Evolutionary conservation across 1,139 yeast species (phyloP).

Genomic region (Debaryomyces nepalensis): DNA sequence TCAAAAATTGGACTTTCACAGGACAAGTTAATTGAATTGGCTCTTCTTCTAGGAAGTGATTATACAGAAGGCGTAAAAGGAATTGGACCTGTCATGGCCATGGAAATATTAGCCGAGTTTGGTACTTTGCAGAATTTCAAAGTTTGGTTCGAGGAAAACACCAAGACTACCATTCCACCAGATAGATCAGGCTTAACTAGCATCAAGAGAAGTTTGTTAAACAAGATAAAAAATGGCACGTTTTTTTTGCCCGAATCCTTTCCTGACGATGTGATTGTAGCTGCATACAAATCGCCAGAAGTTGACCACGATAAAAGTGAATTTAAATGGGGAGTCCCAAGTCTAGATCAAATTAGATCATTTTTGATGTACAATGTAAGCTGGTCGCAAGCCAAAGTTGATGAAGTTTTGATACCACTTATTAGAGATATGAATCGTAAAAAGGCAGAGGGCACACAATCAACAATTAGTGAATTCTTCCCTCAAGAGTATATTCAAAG

Average conservation of each 20-base stretch:
- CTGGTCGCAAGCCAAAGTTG: conserved; percentile 79
- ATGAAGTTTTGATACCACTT: conserved; percentile 88
- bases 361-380: conserved; percentile 75
- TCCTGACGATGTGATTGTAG: conserved; percentile 69
- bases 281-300: conserved; percentile 79
- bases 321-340: conserved; percentile 92
- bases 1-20: conserved; percentile 69
- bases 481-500: conserved; percentile 53
- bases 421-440: conserved; percentile 75
- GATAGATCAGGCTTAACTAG: conserved; percentile 26
- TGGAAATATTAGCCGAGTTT: conserved; percentile 93
- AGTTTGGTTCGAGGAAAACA: conserved; percentile 43
- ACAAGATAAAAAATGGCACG: conserved; percentile 60
- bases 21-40: conserved; percentile 71
- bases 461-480: conserved; percentile 62
- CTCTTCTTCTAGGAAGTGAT: conserved; percentile 87
- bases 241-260: conserved; percentile 66
- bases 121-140: conserved; percentile 44
- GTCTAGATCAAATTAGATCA: conserved; percentile 74
- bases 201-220: conserved; percentile 54
- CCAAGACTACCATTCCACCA: conserved; percentile 22
- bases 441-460: conserved; percentile 57
- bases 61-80: conserved; percentile 92
- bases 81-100: conserved; percentile 89
- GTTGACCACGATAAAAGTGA: conserved; percentile 80